Base-by-base conservation (phyloP, 2,329 filamentous ascomycete species). In the Diaporthe sp. region DNA sequence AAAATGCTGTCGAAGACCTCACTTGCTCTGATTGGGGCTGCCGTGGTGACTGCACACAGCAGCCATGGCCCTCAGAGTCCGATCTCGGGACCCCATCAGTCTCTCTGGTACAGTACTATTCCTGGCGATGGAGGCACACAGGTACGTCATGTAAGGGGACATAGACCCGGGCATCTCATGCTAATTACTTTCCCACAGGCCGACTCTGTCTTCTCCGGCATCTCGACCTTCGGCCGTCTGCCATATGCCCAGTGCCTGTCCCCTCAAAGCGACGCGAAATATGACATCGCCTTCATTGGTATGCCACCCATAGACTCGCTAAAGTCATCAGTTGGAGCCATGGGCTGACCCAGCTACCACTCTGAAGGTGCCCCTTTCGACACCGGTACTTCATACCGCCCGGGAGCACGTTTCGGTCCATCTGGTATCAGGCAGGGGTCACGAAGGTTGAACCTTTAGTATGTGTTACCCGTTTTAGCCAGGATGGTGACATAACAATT, bases 271-370 rank as follows among this genome's bases (percentile, higher is more conserved):
- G 89, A 91, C 37, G 92, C 93, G 78, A 91, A 92, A 80, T 97
- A 94, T 79, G 95, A 97, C 78, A 96, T 97, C 83, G 95, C 95
- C 1, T 97, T 97, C 83, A 90, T 97, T 69, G 94, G 94, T 93
- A 83, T 69, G 86, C 80, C 9, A 7, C 15, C 17, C 13, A 28
- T 19, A 12, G 15, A 39, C 19, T 34, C n/a, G 3, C 5, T 42
- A 3, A 3, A 25, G 44, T 17, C 15, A 37, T 17, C 46, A 46
- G 39, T 42, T 34, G 51, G 12, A n/a, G 13, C 7, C 22, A n/a
- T 25, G 15, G 15, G 44, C 61, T 75, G 25, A 75, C 34, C 34
- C 8, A 31, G 2, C 58, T 7, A 4, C 3, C 25, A 17, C 9
- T 9, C 10, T 1, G 17, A 28, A 94, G 93, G 93, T 58, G 94